Conservation (phyloP, 2,329 filamentous ascomycete genomes). For the Phialophora tarda region DNA sequence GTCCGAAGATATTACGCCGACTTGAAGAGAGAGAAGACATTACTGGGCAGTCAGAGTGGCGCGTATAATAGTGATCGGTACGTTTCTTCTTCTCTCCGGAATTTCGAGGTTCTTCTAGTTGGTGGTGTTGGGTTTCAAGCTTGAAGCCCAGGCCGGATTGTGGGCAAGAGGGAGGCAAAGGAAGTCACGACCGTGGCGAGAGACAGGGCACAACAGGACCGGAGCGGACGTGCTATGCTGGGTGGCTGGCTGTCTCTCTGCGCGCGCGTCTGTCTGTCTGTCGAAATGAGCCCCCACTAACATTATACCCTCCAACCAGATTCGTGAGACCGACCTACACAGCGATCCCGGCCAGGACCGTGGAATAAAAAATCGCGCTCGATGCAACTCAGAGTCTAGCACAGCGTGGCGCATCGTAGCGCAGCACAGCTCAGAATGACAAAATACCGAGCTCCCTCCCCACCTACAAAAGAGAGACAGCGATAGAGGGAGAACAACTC, state of each 20-base stretch:
- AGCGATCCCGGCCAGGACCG: conserved; percentile 68
- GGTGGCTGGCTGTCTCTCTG: not conserved
- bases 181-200: not conserved
- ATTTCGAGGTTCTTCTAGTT: not conserved
- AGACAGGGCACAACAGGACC: not conserved
- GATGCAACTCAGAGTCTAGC: not conserved
- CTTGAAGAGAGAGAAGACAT: conserved; percentile 85
- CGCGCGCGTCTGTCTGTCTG: not conserved
- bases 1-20: conserved; percentile 86
- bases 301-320: conserved; percentile 51
- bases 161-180: not conserved
- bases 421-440: not conserved
- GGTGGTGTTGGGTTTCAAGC: not conserved
- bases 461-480: not conserved
- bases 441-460: not conserved
- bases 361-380: conserved; percentile 56
- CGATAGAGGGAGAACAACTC: not conserved
- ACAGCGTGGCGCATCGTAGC: not conserved
- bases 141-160: not conserved
- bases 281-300: not conserved
- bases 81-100: conserved; percentile 43
- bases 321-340: conserved; percentile 83
- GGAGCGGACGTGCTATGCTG: not conserved
- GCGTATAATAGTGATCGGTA: conserved; percentile 90
- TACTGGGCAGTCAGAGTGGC: conserved; percentile 81